phyloP scores from a whole-genome alignment of 805 yeast genomes.

The Myxozyma neotropica region DNA sequence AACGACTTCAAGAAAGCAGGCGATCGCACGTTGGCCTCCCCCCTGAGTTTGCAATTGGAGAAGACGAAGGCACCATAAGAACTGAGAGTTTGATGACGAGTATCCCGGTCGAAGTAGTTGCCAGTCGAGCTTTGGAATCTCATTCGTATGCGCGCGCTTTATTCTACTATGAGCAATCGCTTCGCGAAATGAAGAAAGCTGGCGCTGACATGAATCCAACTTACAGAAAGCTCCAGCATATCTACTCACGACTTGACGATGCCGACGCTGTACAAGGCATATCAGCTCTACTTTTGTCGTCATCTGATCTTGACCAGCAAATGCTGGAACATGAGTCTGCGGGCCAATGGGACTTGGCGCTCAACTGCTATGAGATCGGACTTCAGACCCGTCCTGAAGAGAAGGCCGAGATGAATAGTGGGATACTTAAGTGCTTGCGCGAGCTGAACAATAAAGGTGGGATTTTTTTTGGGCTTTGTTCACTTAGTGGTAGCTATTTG shows the following conservation, averaged over 20 bases:
- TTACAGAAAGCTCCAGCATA: slow-evolving; percentile 56
- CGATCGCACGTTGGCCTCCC: neutral
- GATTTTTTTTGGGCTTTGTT: neutral
- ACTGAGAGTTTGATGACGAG: slow-evolving; percentile 6
- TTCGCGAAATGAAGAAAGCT: slow-evolving; percentile 45
- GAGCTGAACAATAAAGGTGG: slow-evolving; percentile 77
- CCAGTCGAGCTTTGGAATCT: slow-evolving; percentile 77
- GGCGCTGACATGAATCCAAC: slow-evolving; percentile 38
- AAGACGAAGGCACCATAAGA: slow-evolving; percentile 1
- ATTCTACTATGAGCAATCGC: slow-evolving; percentile 77
- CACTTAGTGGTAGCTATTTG: neutral
- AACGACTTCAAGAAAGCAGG: slow-evolving; percentile 13
- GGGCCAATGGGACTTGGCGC: slow-evolving; percentile 84
- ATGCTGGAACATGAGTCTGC: slow-evolving; percentile 79
- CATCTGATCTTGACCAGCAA: slow-evolving; percentile 71
- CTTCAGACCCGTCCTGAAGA: slow-evolving; percentile 30
- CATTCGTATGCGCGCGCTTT: slow-evolving; percentile 86
- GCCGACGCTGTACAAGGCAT: slow-evolving; percentile 88
- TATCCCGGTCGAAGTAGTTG: slow-evolving; percentile 55
- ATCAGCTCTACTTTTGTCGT: slow-evolving; percentile 64
- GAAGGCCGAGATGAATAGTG: slow-evolving; percentile 47
- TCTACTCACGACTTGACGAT: slow-evolving; percentile 87
- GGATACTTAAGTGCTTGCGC: slow-evolving; percentile 68
- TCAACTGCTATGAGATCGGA: slow-evolving; percentile 75
- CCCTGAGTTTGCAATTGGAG: slow-evolving; percentile 7